phyloP scores from a whole-genome alignment of 1,284 basidiomycete species.

The Hemileccinum hortonii region DNA sequence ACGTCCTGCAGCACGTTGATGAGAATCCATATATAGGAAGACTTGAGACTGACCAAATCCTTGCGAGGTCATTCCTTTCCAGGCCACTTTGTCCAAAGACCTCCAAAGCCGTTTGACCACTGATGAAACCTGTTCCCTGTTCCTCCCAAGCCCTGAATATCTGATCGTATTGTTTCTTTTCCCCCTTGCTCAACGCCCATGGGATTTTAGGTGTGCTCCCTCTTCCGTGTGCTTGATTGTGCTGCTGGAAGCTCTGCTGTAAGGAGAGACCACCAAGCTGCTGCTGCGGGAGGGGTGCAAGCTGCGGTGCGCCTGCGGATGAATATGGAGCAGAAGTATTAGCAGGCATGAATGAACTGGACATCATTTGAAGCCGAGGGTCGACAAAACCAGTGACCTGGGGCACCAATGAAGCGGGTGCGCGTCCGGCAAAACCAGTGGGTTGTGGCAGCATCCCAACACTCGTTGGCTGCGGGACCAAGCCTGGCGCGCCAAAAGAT shows the following conservation, averaged over 20 bases:
- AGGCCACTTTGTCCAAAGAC: conserved; percentile 96
- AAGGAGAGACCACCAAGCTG: conserved; percentile 53
- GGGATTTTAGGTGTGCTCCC: conserved; percentile 71
- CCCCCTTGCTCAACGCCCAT: conserved; percentile 86
- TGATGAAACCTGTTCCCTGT: conserved; percentile 83
- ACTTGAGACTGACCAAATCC: conserved; percentile 75
- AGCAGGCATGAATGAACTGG: conserved; percentile 82
- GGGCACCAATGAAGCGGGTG: conserved; percentile 56
- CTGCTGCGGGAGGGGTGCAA: conserved; percentile 58
- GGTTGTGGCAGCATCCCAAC: conserved; percentile 21
- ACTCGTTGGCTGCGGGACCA: conserved; percentile 19
- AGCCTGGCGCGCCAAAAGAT: conserved; percentile 10
- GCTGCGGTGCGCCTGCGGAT: conserved; percentile 63
- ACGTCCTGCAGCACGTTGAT: conserved; percentile 56
- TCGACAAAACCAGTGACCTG: conserved; percentile 85
- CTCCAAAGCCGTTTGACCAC: conserved; percentile 82
- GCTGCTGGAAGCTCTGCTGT: conserved; percentile 78
- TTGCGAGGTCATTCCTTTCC: conserved; percentile 86
- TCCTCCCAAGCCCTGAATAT: conserved; percentile 98
- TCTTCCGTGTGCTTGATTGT: conserved; percentile 74
- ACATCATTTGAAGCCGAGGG: conserved; percentile 83
- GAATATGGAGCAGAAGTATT: conserved; percentile 63
- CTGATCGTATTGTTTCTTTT: conserved; percentile 96
- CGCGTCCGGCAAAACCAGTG: conserved; percentile 49
- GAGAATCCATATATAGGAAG: background rate